Evolutionary conservation across 208 protist species (phyloP), one percentile per base, ranked within the genome.

Genomic region (Wallacemonas sp.): DNA sequence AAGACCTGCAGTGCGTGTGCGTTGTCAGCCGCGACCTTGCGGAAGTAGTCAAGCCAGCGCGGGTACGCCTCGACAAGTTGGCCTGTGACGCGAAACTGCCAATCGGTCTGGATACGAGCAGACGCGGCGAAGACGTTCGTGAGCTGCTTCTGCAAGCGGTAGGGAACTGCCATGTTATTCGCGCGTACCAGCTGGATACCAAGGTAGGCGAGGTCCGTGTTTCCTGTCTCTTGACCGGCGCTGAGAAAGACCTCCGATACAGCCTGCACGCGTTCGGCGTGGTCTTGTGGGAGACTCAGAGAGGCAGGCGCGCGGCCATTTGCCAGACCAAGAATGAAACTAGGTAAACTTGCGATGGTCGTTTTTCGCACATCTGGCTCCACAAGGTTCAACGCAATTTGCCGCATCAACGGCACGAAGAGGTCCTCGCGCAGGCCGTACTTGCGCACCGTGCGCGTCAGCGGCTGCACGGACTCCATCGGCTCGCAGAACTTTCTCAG

Each of bases 101-200:
- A 95, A 47, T 95, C 89, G 11, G 77, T 95, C 53, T 88, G 55
- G 34, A 93, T 85, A 5, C 89, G 80, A n/a, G 83, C 80, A 12
- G 82, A 69, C 3, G 82, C 75, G 5, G 89, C 70, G 60, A 95
- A 95, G 17, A 93, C 89, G 62, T 90, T 95, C 5, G 89, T 92
- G 19, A 95, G 66, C 62, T 89, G 78, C 64, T 95, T 95, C 72
- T 95, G 89, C 4, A 84, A 80, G 3, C 73, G 60, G 58, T 90
- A 92, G 11, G 89, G 86, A 1, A 85, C 77, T 11, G 75, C 41
- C 53, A 95, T 83, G 55, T 85, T 68, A 66, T 95, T 91, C 6
- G 86, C 86, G 42, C 89, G 89, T 30, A 95, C 75, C 27, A 95
- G 81, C 74, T 95, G 89, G 44, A 93, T 69, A 27, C 82, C 84